These are phyloP conservation scores for Fusarium poae DNA, from an alignment of 2,329 filamentous ascomycete species.

Conservation along the genomic window DNA sequence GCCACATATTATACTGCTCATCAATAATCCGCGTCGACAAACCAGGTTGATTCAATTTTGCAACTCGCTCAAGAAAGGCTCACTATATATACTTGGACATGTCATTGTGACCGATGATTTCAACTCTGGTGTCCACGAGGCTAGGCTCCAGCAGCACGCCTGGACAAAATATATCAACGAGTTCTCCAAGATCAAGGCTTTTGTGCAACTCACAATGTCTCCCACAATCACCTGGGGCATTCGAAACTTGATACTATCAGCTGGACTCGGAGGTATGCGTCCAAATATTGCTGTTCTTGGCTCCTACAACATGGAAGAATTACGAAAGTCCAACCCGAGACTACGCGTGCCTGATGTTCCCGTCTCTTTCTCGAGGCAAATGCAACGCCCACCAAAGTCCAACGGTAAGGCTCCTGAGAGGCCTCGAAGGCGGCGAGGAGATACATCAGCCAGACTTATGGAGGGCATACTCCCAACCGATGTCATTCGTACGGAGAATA, in stretches of 20 bases:
- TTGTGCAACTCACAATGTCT: constrained; percentile 87
- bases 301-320: constrained; percentile 84
- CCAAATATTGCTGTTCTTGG: constrained; percentile 88
- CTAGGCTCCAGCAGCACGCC: constrained; percentile 81
- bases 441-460: constrained; percentile 68
- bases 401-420: constrained; percentile 54
- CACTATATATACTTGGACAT: constrained; percentile 86
- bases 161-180: constrained; percentile 89
- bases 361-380: constrained; percentile 53
- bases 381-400: constrained; percentile 50
- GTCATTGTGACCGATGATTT: constrained; percentile 91
- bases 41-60: constrained; percentile 90
- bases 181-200: constrained; percentile 87
- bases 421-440: constrained; percentile 60
- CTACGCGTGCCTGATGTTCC: constrained; percentile 68
- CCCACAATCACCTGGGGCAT: constrained; percentile 87
- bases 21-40: constrained; percentile 85
- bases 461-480: constrained; percentile 76
- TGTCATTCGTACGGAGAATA: constrained; percentile 73
- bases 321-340: constrained; percentile 70
- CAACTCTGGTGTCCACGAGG: constrained; percentile 80
- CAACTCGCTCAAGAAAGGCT: constrained; percentile 90
- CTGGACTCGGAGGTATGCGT: constrained; percentile 87
- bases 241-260: constrained; percentile 83
- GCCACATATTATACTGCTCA: constrained; percentile 85